Evolutionary conservation across 2,329 filamentous ascomycete species (phyloP), one percentile per base, ranked within the genome.

Genomic region (Epichloe uncinata): DNA sequence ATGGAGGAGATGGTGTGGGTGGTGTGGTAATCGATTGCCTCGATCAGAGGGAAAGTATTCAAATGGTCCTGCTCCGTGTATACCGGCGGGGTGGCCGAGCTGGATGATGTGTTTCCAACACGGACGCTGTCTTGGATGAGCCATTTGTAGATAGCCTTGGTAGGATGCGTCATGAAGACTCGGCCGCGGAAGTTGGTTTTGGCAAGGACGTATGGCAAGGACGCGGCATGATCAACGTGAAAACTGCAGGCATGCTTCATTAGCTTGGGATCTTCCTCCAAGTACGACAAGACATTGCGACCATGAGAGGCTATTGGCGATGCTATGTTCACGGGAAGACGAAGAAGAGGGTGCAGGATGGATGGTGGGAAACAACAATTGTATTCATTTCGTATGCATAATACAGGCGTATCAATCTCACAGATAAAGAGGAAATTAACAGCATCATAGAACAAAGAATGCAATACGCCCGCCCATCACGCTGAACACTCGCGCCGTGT

Each of bases 61-160:
- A 95, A 75, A 66, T 97, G 90, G 63, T 98, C 93, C 58, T 91
- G 84, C 68, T 98, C 93, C 1, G 88, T 96, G 65, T 96, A 98
- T 43, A 97, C 81, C 62, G 87, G 74, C 74, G 93, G 77, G 60
- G 86, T 74, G 0, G 73, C 74, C 49, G 74, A 70, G 56, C 79
- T 78, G 9, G 78, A 80, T 2, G 79, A 81, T 4, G 78, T 82
- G 61, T 82, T 85, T 63, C 84, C 85, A 33, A 98, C 90, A 52
- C 93, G 84, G 42, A 98, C 87, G 57, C 89, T 95, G 68, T 98
- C 93, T 67, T 95, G 89, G 55, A 97, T 96, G 47, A 97, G 81
- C 91, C 93, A 97, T 70, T 97, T 97, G 78, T 98, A 98, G 65
- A 98, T 98, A 59, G 93, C 93, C 68, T 98, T 97, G 44, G 93